Conservation (phyloP, 192 early-diverging fungal genomes). For the Rhizophagus prolifer region DNA sequence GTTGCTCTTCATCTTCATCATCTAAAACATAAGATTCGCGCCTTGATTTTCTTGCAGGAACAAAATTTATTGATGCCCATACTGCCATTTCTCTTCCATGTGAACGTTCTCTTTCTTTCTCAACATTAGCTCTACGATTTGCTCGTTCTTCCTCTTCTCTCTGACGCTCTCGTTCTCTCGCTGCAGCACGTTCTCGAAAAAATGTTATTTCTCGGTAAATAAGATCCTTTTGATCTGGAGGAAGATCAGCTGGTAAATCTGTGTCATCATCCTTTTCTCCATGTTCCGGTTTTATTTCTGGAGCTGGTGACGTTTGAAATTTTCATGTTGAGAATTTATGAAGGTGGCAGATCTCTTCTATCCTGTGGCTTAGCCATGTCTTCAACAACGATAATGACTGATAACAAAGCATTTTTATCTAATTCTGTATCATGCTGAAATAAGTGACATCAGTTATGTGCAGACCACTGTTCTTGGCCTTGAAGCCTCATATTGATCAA, state of each 20-base stretch:
- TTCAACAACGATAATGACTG: constrained; percentile 41
- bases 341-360: neutral
- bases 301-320: constrained; percentile 4
- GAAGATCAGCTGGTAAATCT: constrained; percentile 46
- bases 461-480: constrained; percentile 39
- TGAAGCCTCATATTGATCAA: constrained; percentile 40
- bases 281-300: constrained; percentile 15
- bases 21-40: constrained; percentile 34
- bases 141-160: constrained; percentile 49
- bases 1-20: constrained; percentile 42
- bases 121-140: constrained; percentile 26
- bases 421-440: constrained; percentile 46
- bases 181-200: constrained; percentile 62
- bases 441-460: neutral
- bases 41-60: constrained; percentile 39
- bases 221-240: constrained; percentile 58
- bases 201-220: constrained; percentile 59
- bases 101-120: constrained; percentile 33
- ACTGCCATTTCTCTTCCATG: constrained; percentile 31
- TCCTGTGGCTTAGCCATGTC: constrained; percentile 35
- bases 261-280: constrained; percentile 38
- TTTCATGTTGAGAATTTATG: constrained; percentile 18
- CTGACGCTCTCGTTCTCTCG: constrained; percentile 53
- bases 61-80: constrained; percentile 40
- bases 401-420: constrained; percentile 46